A percentile compares a stretch with the other conserved stretches of the same genome.
phyloP scores from a whole-genome alignment of 2,329 filamentous ascomycete species.

The Chaetoscypha palmicola region DNA sequence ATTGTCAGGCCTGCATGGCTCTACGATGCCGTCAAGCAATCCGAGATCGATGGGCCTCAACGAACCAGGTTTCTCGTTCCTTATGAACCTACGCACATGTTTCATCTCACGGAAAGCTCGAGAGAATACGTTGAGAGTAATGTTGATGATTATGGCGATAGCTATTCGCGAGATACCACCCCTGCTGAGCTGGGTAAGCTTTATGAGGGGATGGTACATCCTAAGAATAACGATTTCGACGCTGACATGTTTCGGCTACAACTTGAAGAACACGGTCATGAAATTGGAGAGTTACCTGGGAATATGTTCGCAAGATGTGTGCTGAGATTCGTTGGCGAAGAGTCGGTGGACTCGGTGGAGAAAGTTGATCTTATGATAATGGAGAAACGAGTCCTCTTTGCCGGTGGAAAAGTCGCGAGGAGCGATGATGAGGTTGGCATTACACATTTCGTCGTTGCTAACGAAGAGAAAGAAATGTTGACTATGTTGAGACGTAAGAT shows the following conservation, averaged over 20 bases:
- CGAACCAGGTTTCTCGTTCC: conserved; percentile 53
- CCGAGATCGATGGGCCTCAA: conserved; percentile 43
- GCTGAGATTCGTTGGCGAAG: conserved; percentile 34
- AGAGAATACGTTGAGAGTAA: conserved; percentile 49
- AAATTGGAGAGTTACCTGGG: conserved; percentile 42
- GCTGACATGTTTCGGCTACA: conserved; percentile 43
- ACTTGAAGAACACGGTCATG: conserved; percentile 49
- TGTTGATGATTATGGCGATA: conserved; percentile 74
- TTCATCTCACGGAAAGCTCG: conserved; percentile 56
- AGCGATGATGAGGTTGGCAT: conserved; percentile 44
- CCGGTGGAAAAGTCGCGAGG: conserved; percentile 52
- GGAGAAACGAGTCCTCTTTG: conserved; percentile 59
- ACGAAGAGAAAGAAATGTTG: conserved; percentile 36
- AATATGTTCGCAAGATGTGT: conserved; percentile 43
- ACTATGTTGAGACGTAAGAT: conserved; percentile 41
- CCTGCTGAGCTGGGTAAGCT: conserved; percentile 54
- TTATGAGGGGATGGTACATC: conserved; percentile 39
- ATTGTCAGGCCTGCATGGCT: conserved; percentile 80
- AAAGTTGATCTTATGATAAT: conserved; percentile 38
- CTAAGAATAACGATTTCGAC: conserved; percentile 41
- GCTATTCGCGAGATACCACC: conserved; percentile 65
- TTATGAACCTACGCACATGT: conserved; percentile 58
- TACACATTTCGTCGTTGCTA: conserved; percentile 66
- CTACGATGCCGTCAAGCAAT: conserved; percentile 54
- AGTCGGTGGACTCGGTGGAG: conserved; percentile 9